phyloP scores from a whole-genome alignment of 2,329 filamentous ascomycete genomes.

The Penicillium sp. region DNA sequence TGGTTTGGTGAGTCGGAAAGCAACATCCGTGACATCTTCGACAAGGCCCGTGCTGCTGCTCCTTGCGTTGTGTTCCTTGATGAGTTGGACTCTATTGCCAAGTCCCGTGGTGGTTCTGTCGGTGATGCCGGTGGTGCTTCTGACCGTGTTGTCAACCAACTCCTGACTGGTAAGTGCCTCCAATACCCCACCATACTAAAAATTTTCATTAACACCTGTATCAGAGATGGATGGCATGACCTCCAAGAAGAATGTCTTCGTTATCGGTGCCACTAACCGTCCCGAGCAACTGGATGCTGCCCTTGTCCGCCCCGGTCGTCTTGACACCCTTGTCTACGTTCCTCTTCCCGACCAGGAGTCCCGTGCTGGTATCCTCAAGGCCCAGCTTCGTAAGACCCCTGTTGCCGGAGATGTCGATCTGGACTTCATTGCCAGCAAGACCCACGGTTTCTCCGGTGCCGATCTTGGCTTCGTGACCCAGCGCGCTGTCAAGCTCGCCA shows the following conservation, averaged over 20 bases:
- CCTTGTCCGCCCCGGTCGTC: constrained; percentile 95
- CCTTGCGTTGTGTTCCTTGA: constrained; percentile 99
- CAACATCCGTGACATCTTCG: constrained; percentile 99
- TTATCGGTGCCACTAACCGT: constrained; percentile 97
- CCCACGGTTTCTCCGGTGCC: constrained; percentile 98
- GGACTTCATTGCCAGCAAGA: constrained; percentile 90
- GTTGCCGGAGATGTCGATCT: constrained; percentile 85
- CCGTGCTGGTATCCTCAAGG: constrained; percentile 85
- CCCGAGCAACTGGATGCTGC: constrained; percentile 98
- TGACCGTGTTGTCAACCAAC: constrained; percentile 99
- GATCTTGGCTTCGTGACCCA: constrained; percentile 99
- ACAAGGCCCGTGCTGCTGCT: constrained; percentile 97
- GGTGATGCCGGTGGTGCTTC: constrained; percentile 97
- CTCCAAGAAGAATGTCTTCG: constrained; percentile 99
- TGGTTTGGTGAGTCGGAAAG: constrained; percentile 99
- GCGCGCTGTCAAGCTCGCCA: constrained; percentile 97
- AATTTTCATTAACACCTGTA: constrained; percentile 42
- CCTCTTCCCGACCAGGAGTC: constrained; percentile 90
- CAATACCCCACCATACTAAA: background rate
- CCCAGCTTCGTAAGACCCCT: constrained; percentile 97
- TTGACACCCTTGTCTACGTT: constrained; percentile 97
- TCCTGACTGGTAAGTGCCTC: constrained; percentile 76
- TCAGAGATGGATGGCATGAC: constrained; percentile 99
- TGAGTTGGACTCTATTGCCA: constrained; percentile 97
- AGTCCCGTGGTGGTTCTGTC: constrained; percentile 94